phyloP scores from a whole-genome alignment of 345 rosid species.

The Bretschneidera sinensis region DNA sequence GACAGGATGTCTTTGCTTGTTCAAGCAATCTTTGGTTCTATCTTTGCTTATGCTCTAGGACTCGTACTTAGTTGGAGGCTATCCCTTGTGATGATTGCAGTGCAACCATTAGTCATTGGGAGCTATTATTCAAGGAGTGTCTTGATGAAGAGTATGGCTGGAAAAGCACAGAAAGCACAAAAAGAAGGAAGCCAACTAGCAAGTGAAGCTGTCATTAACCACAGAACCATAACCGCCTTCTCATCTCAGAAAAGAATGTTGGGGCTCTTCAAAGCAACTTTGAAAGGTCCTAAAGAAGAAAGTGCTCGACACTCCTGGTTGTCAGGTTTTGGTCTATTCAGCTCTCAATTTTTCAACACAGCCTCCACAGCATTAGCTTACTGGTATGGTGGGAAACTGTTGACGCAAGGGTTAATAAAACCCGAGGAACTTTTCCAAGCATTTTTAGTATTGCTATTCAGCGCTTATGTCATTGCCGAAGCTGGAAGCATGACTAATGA shows the following conservation, averaged over 20 bases:
- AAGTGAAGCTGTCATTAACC: constrained; percentile 62
- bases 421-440: constrained; percentile 56
- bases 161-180: constrained; percentile 58
- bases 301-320: constrained; percentile 48
- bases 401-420: constrained; percentile 26
- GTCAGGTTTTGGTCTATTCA: constrained; percentile 54
- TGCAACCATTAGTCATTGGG: constrained; percentile 55
- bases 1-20: constrained; percentile 59
- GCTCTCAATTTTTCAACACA: constrained; percentile 57
- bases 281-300: constrained; percentile 55
- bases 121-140: constrained; percentile 48
- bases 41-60: constrained; percentile 43
- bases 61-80: constrained; percentile 54
- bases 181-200: constrained; percentile 70
- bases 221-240: constrained; percentile 68
- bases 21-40: constrained; percentile 52
- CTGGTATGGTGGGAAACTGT: constrained; percentile 66
- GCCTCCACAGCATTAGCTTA: constrained; percentile 51
- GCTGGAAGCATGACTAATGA: constrained; percentile 73
- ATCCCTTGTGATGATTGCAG: constrained; percentile 53
- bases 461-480: constrained; percentile 64
- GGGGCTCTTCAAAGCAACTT: constrained; percentile 44
- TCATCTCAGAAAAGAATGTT: constrained; percentile 61
- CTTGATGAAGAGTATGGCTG: constrained; percentile 56
- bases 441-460: constrained; percentile 46